Evolutionary conservation across 2,329 filamentous ascomycete genomes (phyloP).

Genomic region (Aureobasidium pullulans): DNA sequence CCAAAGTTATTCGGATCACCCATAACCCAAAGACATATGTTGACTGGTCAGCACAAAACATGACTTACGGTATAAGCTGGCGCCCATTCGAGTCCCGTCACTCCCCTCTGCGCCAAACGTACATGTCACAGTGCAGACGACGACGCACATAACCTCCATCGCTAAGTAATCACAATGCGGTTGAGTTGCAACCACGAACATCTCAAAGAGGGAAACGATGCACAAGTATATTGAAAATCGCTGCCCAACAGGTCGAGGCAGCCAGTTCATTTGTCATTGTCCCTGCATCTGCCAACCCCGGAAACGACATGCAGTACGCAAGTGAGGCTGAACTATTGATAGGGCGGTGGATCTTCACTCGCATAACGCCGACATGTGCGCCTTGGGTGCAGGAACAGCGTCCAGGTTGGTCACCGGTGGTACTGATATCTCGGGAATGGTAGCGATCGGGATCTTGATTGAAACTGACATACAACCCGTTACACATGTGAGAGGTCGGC

Average conservation of each 20-base stretch:
- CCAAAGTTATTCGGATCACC: too few species aligned
- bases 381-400: neutral
- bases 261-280: neutral
- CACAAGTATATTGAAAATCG: neutral
- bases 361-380: neutral
- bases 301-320: neutral
- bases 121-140: neutral
- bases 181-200: neutral
- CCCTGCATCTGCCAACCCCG: constrained; percentile 8
- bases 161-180: neutral
- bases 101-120: too few species aligned
- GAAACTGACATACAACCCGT: neutral
- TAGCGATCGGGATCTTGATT: neutral
- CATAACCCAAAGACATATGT: too few species aligned
- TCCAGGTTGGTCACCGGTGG: neutral
- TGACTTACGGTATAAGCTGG: too few species aligned
- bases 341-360: neutral
- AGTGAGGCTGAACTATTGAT: constrained; percentile 1
- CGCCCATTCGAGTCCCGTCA: too few species aligned
- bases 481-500: neutral
- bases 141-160: neutral
- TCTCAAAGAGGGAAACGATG: neutral
- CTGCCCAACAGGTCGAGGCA: neutral
- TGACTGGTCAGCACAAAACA: too few species aligned
- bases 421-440: neutral